phyloP scores from a whole-genome alignment of 169 alveolate genomes.

The Blepharisma undulans region DNA sequence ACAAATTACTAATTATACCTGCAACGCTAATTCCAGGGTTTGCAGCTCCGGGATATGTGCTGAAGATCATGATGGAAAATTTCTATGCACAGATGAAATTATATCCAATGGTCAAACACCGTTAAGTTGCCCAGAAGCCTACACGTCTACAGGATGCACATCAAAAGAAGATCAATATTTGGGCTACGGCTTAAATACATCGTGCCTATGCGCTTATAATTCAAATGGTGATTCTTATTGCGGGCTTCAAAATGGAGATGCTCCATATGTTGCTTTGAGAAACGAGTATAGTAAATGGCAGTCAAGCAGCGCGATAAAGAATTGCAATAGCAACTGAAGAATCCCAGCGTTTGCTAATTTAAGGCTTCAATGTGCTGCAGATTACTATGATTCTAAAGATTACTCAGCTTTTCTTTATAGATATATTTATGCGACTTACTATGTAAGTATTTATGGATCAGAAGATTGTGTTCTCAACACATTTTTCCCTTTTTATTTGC shows the following conservation, averaged over 20 bases:
- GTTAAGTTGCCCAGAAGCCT: background rate
- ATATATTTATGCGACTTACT: background rate
- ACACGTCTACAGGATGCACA: too few species aligned
- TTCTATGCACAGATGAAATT: background rate
- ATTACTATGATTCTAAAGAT: background rate
- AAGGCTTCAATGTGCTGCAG: background rate
- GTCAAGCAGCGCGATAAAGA: background rate
- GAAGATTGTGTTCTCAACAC: background rate
- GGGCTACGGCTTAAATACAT: too few species aligned
- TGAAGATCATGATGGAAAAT: background rate
- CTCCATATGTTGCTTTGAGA: background rate
- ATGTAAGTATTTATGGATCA: background rate
- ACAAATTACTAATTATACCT: background rate
- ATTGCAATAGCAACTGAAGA: background rate
- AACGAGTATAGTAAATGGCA: background rate
- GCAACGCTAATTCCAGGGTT: background rate
- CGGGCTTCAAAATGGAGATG: background rate
- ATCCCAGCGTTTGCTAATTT: background rate
- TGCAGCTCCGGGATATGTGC: background rate
- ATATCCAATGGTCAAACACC: background rate
- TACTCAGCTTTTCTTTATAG: background rate
- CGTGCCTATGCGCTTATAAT: background rate
- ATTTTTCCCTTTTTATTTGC: background rate
- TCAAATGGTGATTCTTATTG: background rate
- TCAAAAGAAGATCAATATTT: too few species aligned